These are phyloP conservation scores for Sanghuangporus weigelae DNA, from an alignment of 1,284 basidiomycete species.

Conservation along the genomic window DNA sequence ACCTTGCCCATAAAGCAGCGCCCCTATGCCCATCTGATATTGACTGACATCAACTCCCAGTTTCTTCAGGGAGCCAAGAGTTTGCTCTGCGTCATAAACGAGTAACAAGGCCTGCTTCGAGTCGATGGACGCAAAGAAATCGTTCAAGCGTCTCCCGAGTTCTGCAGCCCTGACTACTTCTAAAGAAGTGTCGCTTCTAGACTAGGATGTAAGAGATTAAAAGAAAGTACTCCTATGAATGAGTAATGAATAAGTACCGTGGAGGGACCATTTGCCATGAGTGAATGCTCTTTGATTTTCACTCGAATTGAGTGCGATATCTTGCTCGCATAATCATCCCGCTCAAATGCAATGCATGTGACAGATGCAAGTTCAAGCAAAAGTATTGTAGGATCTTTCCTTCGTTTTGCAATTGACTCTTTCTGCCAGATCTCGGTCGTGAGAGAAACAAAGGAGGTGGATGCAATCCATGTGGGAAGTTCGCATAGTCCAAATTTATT, in stretches of 20 bases:
- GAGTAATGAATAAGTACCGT: neutral
- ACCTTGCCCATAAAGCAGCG: constrained; percentile 18
- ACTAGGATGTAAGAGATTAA: constrained; percentile 15
- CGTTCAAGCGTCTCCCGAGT: constrained; percentile 19
- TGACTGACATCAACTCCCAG: constrained; percentile 24
- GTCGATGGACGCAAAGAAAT: constrained; percentile 18
- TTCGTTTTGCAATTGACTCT: constrained; percentile 21
- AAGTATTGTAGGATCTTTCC: constrained; percentile 26
- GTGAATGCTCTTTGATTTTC: constrained; percentile 23
- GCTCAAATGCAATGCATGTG: constrained; percentile 19
- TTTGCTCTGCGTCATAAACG: constrained; percentile 24
- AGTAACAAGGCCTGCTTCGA: constrained; percentile 24
- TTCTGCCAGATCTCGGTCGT: constrained; percentile 28
- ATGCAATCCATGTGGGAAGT: constrained; percentile 20
- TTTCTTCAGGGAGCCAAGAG: constrained; percentile 20
- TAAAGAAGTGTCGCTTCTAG: constrained; percentile 22
- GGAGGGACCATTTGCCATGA: constrained; percentile 23
- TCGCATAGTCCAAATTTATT: constrained; percentile 22
- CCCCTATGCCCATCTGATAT: constrained; percentile 24
- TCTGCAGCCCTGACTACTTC: constrained; percentile 15
- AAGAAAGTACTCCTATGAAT: constrained; percentile 19
- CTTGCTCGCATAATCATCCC: constrained; percentile 17
- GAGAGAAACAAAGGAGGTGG: constrained; percentile 25
- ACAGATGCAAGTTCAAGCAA: constrained; percentile 30
- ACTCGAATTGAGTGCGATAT: constrained; percentile 22